Evolutionary conservation across 805 yeast genomes (phyloP).

Genomic region (Yarrowia phangngaensis): DNA sequence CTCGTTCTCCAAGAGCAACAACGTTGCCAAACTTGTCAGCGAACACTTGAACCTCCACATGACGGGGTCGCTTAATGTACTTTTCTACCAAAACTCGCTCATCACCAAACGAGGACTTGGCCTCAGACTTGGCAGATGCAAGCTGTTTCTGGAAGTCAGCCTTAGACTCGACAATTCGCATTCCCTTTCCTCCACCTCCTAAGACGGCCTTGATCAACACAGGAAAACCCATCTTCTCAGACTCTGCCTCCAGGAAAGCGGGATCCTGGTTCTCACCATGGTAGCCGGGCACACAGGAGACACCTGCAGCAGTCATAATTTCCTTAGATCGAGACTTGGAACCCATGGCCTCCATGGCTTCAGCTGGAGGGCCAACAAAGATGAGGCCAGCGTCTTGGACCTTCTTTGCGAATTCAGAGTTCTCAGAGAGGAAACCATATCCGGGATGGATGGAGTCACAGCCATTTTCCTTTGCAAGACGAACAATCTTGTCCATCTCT

Average conservation of each 20-base stretch:
- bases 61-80: slow-evolving; percentile 53
- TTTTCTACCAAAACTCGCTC: slow-evolving; percentile 53
- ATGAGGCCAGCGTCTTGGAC: slow-evolving; percentile 38
- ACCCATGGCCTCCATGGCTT: slow-evolving; percentile 40
- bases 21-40: slow-evolving; percentile 55
- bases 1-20: slow-evolving; percentile 56
- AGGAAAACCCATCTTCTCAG: slow-evolving; percentile 44
- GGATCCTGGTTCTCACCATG: slow-evolving; percentile 38
- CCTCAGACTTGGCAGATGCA: slow-evolving; percentile 53
- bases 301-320: slow-evolving; percentile 38
- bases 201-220: slow-evolving; percentile 56
- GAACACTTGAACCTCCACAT: slow-evolving; percentile 55
- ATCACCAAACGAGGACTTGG: slow-evolving; percentile 54
- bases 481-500: slow-evolving; percentile 48
- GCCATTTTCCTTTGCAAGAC: slow-evolving; percentile 48
- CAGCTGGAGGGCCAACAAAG: slow-evolving; percentile 39
- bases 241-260: slow-evolving; percentile 33
- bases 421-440: slow-evolving; percentile 53
- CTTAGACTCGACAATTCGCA: slow-evolving; percentile 50
- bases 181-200: slow-evolving; percentile 59
- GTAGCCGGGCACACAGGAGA: slow-evolving; percentile 40
- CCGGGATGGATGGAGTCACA: slow-evolving; percentile 58
- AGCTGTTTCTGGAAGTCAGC: slow-evolving; percentile 49
- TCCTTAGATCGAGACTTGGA: slow-evolving; percentile 38
- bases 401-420: slow-evolving; percentile 37